Evolutionary conservation across 1,139 yeast species (phyloP).

Genomic region (Suhomyces choctaworum): DNA sequence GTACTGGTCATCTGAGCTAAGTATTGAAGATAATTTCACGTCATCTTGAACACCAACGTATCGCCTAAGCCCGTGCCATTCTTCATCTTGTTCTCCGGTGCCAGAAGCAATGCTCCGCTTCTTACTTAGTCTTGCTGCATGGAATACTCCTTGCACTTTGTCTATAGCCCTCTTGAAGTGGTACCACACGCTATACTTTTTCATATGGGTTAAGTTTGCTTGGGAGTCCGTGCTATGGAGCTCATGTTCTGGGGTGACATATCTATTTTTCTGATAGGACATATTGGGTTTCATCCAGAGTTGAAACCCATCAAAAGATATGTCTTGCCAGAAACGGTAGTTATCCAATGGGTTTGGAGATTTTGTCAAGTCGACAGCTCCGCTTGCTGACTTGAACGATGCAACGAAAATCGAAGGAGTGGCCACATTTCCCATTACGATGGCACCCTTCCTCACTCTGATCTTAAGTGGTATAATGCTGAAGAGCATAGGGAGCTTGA

Average conservation of each 20-base stretch:
- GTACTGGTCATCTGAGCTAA: constrained; percentile 59
- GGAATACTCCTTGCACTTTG: constrained; percentile 6
- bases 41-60: constrained; percentile 40
- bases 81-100: constrained; percentile 9
- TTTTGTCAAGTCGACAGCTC: constrained; percentile 56
- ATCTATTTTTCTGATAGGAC: constrained; percentile 38
- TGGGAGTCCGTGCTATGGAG: background rate
- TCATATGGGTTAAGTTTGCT: constrained; percentile 16
- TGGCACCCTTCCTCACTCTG: constrained; percentile 63
- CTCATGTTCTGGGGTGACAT: constrained; percentile 7
- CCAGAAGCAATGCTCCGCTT: constrained; percentile 2
- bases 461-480: constrained; percentile 59
- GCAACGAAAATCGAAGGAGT: constrained; percentile 73
- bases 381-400: constrained; percentile 58
- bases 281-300: constrained; percentile 70
- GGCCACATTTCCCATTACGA: constrained; percentile 74
- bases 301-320: constrained; percentile 51
- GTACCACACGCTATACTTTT: constrained; percentile 25
- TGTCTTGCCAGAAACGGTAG: constrained; percentile 47
- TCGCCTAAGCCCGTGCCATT: constrained; percentile 47
- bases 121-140: constrained; percentile 3
- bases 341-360: constrained; percentile 55
- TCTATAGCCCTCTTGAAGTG: constrained; percentile 25
- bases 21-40: constrained; percentile 32
- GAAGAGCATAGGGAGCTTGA: constrained; percentile 20